Conservation (phyloP, 2,329 filamentous ascomycete species). For the Magnaporthiopsis incrustans region DNA sequence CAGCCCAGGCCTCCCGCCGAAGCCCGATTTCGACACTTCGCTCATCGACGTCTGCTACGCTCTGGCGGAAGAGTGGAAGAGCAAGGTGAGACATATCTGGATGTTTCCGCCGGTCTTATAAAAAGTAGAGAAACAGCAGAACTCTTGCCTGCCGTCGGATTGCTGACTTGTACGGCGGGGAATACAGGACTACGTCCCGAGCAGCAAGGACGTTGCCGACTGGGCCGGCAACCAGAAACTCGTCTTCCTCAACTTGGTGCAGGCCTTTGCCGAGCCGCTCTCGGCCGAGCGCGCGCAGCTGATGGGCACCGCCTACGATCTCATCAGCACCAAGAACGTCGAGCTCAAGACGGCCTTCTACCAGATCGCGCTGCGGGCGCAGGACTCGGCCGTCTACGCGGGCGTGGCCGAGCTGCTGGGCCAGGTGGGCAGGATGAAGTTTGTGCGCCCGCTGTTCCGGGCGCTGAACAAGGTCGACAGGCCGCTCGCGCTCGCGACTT, state of each 20-base stretch:
- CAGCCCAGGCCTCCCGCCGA: conserved; percentile 77
- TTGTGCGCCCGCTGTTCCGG: conserved; percentile 78
- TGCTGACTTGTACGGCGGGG: conserved; percentile 6
- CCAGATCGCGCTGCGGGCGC: conserved; percentile 67
- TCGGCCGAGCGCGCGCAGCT: conserved; percentile 56
- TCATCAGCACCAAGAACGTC: conserved; percentile 70
- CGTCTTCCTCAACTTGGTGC: conserved; percentile 78
- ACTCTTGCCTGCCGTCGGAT: neutral
- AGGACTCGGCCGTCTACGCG: conserved; percentile 59
- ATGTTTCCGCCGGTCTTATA: conserved; percentile 11
- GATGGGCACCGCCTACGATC: conserved; percentile 69
- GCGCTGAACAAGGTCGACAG: conserved; percentile 67
- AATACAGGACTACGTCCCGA: conserved; percentile 53
- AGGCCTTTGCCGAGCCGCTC: conserved; percentile 58
- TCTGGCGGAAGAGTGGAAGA: conserved; percentile 75
- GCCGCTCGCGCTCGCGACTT: conserved; percentile 69
- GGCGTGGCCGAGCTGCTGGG: conserved; percentile 69
- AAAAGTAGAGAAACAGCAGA: too few relatives aligned
- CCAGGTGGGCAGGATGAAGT: conserved; percentile 91
- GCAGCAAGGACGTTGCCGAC: conserved; percentile 56
- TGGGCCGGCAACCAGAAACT: conserved; percentile 85
- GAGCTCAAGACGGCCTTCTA: conserved; percentile 80
- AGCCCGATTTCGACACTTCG: conserved; percentile 83
- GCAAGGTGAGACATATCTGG: conserved; percentile 34
- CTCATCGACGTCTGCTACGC: conserved; percentile 80